phyloP scores from a whole-genome alignment of 108 stramenopile species.

The Cylindrotheca fusiformis region DNA sequence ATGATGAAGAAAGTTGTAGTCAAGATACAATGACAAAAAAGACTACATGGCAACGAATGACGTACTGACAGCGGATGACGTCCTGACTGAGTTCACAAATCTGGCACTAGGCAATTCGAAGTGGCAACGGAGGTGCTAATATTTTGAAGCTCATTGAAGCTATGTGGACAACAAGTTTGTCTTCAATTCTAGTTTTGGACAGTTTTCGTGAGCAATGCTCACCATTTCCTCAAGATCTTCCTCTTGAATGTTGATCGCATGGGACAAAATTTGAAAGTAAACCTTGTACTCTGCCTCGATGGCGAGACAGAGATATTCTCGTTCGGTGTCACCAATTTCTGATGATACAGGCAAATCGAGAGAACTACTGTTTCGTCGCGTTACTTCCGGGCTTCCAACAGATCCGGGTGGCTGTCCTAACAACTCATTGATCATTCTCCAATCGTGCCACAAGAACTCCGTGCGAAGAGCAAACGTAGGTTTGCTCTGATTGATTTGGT shows the following conservation, averaged over 20 bases:
- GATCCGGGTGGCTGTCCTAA: conserved; percentile 20
- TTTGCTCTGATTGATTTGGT: conserved; percentile 4
- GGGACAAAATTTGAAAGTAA: conserved; percentile 41
- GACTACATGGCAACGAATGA: too few species aligned
- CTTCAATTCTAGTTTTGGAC: conserved; percentile 28
- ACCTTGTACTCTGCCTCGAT: conserved; percentile 39
- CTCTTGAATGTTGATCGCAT: conserved; percentile 37
- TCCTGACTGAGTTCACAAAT: too few species aligned
- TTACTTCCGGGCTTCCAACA: neutral
- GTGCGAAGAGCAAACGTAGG: conserved; percentile 25
- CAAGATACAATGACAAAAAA: too few species aligned
- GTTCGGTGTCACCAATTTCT: conserved; percentile 24
- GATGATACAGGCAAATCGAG: conserved; percentile 30
- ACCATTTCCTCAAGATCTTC: conserved; percentile 19
- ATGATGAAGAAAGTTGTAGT: too few species aligned
- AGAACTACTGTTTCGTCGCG: conserved; percentile 15
- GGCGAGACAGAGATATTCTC: conserved; percentile 31
- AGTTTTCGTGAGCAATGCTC: conserved; percentile 15
- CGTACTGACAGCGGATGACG: too few species aligned
- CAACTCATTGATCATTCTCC: conserved; percentile 40
- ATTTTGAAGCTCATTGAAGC: too few species aligned
- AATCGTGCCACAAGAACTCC: conserved; percentile 56
- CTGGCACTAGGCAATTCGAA: too few species aligned
- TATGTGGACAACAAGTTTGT: too few species aligned
- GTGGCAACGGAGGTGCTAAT: too few species aligned